Evolutionary conservation across 345 rosid genomes (phyloP).

Genomic region (Brassica juncea): DNA sequence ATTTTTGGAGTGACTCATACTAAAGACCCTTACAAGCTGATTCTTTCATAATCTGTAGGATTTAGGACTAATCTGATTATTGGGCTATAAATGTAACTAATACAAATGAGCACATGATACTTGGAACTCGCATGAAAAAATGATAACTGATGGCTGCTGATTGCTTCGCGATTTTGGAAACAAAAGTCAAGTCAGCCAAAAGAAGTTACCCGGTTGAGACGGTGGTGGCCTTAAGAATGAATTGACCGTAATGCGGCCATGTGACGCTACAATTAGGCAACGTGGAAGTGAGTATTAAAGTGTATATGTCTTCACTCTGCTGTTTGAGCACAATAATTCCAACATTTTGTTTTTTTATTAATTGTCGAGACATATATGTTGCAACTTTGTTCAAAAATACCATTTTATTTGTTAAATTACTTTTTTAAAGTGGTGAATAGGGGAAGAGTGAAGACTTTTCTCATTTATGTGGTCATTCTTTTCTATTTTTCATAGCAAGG

Average conservation of each 20-base stretch:
- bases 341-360: constrained; percentile 25
- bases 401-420: neutral
- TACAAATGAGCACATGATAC: constrained; percentile 6
- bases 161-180: neutral
- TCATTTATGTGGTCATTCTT: constrained; percentile 10
- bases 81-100: neutral
- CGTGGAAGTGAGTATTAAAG: constrained; percentile 26
- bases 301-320: constrained; percentile 8
- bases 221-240: constrained; percentile 14
- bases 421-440: neutral
- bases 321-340: constrained; percentile 20
- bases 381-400: constrained; percentile 1
- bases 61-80: neutral
- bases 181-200: constrained; percentile 28
- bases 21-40: neutral
- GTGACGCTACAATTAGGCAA: constrained; percentile 22
- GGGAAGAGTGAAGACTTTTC: neutral
- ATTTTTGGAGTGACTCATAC: neutral
- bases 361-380: constrained; percentile 28
- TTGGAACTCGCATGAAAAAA: neutral
- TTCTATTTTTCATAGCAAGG: neutral
- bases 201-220: constrained; percentile 17
- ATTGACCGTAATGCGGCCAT: constrained; percentile 33
- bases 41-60: neutral
- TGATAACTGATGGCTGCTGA: neutral